These are phyloP conservation scores for Conringia planisiliqua DNA, from an alignment of 345 rosid species.

Conservation along the genomic window DNA sequence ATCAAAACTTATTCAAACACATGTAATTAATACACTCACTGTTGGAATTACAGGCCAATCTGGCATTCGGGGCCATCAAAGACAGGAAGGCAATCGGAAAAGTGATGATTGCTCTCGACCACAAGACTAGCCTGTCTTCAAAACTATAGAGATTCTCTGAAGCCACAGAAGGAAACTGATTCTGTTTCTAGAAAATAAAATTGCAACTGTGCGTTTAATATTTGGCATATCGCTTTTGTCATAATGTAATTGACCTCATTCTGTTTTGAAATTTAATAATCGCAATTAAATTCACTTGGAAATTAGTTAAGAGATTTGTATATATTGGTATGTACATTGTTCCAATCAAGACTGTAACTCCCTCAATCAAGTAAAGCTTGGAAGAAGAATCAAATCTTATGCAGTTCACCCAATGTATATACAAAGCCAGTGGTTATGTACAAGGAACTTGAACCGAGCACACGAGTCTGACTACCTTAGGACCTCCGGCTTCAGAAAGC, in stretches of 20 bases:
- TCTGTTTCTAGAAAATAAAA: constrained; percentile 10
- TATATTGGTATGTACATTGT: constrained; percentile 16
- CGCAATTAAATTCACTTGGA: background rate
- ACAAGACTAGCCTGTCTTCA: constrained; percentile 38
- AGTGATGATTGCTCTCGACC: constrained; percentile 65
- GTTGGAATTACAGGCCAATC: constrained; percentile 55
- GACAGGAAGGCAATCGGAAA: constrained; percentile 89
- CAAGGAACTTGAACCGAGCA: background rate
- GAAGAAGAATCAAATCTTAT: background rate
- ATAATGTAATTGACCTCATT: background rate
- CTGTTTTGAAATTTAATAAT: background rate
- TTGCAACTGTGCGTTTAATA: background rate
- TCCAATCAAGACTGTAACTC: constrained; percentile 20
- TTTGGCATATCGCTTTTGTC: background rate
- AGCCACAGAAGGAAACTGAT: background rate
- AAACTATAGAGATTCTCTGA: constrained; percentile 48
- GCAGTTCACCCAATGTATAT: constrained; percentile 6
- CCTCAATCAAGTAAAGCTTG: constrained; percentile 21
- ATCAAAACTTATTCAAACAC: background rate
- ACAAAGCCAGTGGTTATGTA: constrained; percentile 20
- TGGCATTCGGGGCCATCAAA: constrained; percentile 74
- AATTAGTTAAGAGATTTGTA: background rate
- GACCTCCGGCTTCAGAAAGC: constrained; percentile 56
- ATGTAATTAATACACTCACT: background rate
- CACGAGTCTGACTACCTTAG: constrained; percentile 1